Base-by-base conservation (phyloP, 2,329 filamentous ascomycete species). In the Aspergillus uvarum region DNA sequence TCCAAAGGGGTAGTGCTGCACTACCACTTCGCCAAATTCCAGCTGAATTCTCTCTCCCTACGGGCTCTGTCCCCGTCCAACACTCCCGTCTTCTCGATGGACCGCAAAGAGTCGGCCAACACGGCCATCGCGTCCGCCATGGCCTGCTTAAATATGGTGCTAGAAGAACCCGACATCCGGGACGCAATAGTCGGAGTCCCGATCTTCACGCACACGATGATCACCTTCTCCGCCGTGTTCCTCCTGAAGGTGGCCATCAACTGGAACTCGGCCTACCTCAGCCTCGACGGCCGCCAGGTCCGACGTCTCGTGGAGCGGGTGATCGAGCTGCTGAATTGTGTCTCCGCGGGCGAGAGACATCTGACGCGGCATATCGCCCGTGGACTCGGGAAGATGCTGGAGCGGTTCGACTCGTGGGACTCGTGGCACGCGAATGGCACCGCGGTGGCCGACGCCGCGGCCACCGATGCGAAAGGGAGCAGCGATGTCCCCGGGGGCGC, bases 21-120 rank as follows among this genome's bases (percentile, higher is more conserved):
- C 67, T 82, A 81, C 63, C 79, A 83, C 62, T 82, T 84, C 56
- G 81, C 80, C 22, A 82, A 81, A 62, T 80, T 84, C 51, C 81
- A 83, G 62, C 76, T 84, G 21, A 81, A 83, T 63, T 78, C 76
- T 5, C 73, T 78, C 24, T 75, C 74, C 3, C 69, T 76, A 10
- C 71, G 74, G 65, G 63, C 79, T 4, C 74, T 81, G 63, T 74
- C 77, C 61, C 74, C 79, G 56, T 78, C 72, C 12, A 77, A 76
- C 52, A 76, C 76, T 0, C 76, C 76, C 0, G 68, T 75, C 10
- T 77, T 79, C 59, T 79, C 77, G 12, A 75, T 79, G 67, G 76
- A 79, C 50, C 77, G 75, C 57, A 79, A 77, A 65, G 76, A 78
- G 63, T 76, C 74, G 3, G 78, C 77, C 22, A 78, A 77, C 55